Base-by-base conservation (phyloP, 2,329 filamentous ascomycete species). In the Cercospora sp. region DNA sequence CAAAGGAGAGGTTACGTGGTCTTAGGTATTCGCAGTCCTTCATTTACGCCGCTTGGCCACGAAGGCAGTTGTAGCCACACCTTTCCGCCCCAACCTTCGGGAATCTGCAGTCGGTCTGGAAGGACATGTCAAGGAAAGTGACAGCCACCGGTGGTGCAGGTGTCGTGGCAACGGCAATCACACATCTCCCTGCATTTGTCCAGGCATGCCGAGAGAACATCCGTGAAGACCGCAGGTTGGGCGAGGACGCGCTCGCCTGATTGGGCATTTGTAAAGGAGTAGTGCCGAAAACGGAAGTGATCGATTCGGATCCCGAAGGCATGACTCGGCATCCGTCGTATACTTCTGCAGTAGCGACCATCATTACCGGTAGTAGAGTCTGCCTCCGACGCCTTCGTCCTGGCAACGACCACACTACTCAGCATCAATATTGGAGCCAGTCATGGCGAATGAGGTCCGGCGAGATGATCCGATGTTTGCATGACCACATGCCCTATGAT, bases 81-180 rank as follows among this genome's bases (percentile, higher is more conserved):
- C 13, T 55, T n/a, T 4, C 20, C 23, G 23, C 23, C 12, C 3
- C 48, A 28, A 26, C 23, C 23, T n/a, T n/a, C 48, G n/a, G 48
- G 13, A 26, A 12, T n/a, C 23, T 28, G 48, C 23, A 55, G 20
- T 55, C 2, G n/a, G 20, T 55, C 23, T 13, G 23, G 10, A 26
- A 23, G 20, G 10, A 53, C 48, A 53, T 26, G 48, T 55, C 48
- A 55, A 55, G 48, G 16, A 8, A 30, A 58, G 55, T 31, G 55
- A 58, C 55, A 58, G 55, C 28, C 55, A 33, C 55, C 48, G 13
- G 55, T 16, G 28, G 3, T 59, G 55, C 30, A 36, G 28, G 30
- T 59, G 55, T 59, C 30, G 55, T 59, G 55, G 55, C 30, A 36
- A 59, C 55, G 55, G 28, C n/a, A 23, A 36, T 59, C 55, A 36